phyloP scores from a whole-genome alignment of 2,329 filamentous ascomycete genomes.

The Alternaria infectoria region DNA sequence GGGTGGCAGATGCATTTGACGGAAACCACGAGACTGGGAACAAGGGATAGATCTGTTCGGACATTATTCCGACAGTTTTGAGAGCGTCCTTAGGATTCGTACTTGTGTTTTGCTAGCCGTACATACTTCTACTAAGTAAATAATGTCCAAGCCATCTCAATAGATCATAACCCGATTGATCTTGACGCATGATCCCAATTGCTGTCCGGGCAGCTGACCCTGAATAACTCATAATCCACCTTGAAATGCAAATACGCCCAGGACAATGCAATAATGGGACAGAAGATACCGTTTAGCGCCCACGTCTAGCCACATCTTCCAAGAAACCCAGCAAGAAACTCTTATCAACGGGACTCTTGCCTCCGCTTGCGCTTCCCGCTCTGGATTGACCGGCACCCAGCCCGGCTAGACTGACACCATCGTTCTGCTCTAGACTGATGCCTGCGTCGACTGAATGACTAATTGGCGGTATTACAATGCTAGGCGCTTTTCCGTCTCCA shows the following conservation, averaged over 20 bases:
- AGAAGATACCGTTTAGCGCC: constrained; percentile 22
- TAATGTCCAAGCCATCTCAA: neutral
- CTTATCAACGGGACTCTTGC: constrained; percentile 67
- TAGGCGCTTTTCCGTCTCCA: constrained; percentile 30
- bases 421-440: neutral
- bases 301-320: constrained; percentile 57
- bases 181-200: neutral
- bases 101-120: neutral
- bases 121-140: neutral
- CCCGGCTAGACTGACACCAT: constrained; percentile 3
- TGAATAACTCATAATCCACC: neutral
- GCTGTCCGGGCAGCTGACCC: neutral
- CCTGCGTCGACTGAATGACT: constrained; percentile 12
- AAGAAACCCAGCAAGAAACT: constrained; percentile 79
- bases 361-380: constrained; percentile 19
- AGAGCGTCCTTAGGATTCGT: neutral
- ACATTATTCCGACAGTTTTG: neutral
- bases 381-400: neutral
- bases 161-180: neutral
- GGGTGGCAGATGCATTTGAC: neutral
- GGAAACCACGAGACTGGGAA: neutral
- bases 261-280: neutral
- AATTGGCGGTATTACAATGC: constrained; percentile 27
- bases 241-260: neutral
- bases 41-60: neutral